A percentile compares a stretch with the other conserved stretches of the same genome.
These are phyloP conservation scores for Erysimum cheiri DNA, from an alignment of 441 rosid species.

Conservation along the genomic window DNA sequence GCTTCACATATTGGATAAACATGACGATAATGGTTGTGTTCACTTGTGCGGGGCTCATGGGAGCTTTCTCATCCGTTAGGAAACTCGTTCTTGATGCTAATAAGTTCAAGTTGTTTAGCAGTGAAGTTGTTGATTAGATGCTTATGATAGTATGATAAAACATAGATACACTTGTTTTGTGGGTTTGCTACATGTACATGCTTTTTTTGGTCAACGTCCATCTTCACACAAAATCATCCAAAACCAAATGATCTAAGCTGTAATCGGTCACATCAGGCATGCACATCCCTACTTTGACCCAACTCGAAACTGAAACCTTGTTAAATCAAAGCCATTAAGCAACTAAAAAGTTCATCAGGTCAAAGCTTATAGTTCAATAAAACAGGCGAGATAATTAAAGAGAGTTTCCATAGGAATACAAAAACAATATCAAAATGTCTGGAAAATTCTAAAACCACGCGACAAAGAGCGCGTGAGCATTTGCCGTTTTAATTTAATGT, in stretches of 20 bases:
- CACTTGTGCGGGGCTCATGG: constrained; percentile 73
- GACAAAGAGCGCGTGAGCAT: too few relatives aligned
- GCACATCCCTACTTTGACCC: not conserved
- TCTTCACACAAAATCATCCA: not conserved
- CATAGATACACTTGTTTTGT: not conserved
- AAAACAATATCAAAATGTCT: too few relatives aligned
- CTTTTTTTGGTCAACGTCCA: not conserved
- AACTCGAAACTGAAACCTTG: not conserved
- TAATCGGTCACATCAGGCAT: not conserved
- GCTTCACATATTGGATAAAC: constrained; percentile 73
- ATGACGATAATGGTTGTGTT: constrained; percentile 68
- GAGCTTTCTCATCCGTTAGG: constrained; percentile 81
- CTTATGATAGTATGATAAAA: constrained; percentile 1
- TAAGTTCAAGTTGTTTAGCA: constrained; percentile 86
- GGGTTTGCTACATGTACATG: constrained; percentile 8
- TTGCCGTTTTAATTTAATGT: too few relatives aligned
- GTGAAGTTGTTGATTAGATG: constrained; percentile 69
- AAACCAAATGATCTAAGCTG: not conserved
- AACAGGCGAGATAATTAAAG: not conserved
- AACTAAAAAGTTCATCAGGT: not conserved
- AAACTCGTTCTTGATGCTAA: constrained; percentile 81
- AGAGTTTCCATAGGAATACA: not conserved
- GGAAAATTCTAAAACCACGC: too few relatives aligned
- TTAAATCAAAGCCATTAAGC: not conserved
- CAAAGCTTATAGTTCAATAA: not conserved